These are phyloP conservation scores for Wickerhamomyces sydowiorum DNA, from an alignment of 805 yeast species.

Conservation along the genomic window DNA sequence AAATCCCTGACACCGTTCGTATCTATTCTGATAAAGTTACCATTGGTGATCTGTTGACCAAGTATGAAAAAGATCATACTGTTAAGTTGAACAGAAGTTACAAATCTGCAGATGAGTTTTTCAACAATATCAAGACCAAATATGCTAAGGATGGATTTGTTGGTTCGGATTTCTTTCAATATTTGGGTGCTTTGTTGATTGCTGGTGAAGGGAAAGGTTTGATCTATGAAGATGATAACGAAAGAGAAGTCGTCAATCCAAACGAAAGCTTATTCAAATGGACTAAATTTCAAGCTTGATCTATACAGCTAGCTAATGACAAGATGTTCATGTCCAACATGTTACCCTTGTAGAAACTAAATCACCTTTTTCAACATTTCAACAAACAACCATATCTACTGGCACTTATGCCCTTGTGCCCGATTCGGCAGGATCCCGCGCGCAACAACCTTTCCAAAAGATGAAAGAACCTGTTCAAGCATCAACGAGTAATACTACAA, in stretches of 20 bases:
- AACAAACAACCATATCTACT: background rate
- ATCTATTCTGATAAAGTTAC: constrained; percentile 37
- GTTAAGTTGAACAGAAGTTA: constrained; percentile 29
- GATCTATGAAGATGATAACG: constrained; percentile 22
- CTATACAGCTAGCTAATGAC: too few relatives aligned
- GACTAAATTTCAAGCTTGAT: constrained; percentile 23
- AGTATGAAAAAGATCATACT: constrained; percentile 34
- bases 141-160: constrained; percentile 23
- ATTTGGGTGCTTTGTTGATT: constrained; percentile 29
- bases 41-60: constrained; percentile 30
- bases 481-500: background rate
- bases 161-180: constrained; percentile 29
- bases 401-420: background rate
- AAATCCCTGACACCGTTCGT: constrained; percentile 39
- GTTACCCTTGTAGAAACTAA: too few relatives aligned
- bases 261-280: constrained; percentile 38
- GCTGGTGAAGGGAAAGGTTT: constrained; percentile 38
- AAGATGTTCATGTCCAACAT: too few relatives aligned
- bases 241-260: constrained; percentile 42
- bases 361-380: background rate
- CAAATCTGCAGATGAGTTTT: constrained; percentile 26
- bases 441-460: background rate
- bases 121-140: constrained; percentile 25
- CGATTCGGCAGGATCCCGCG: background rate
- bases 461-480: too few relatives aligned